Conservation (phyloP, 2,329 filamentous ascomycete genomes). For the Myrmaecium sp. region DNA sequence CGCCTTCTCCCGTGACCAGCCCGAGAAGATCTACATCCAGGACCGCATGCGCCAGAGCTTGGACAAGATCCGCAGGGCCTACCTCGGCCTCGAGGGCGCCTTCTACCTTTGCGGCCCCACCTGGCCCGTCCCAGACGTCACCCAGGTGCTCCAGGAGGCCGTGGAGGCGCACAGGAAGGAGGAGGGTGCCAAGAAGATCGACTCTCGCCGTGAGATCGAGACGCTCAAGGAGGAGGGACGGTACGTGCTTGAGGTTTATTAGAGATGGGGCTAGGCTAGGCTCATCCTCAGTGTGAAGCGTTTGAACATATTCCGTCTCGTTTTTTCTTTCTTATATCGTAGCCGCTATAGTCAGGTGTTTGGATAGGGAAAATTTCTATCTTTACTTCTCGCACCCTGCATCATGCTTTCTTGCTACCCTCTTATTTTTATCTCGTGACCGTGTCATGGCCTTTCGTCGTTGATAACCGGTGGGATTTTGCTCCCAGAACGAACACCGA, state of each 20-base stretch:
- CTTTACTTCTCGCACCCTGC: too few relatives aligned
- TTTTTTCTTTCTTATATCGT: too few relatives aligned
- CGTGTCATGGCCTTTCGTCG: too few relatives aligned
- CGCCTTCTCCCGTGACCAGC: conserved; percentile 92
- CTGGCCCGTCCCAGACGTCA: conserved; percentile 96
- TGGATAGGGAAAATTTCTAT: too few relatives aligned
- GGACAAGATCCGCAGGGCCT: conserved; percentile 65
- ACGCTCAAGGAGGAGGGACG: conserved; percentile 84
- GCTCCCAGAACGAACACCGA: too few relatives aligned
- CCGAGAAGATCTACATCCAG: conserved; percentile 98
- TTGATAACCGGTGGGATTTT: too few relatives aligned
- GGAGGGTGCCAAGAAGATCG: conserved; percentile 54
- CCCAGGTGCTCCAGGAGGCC: conserved; percentile 82
- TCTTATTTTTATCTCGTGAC: too few relatives aligned
- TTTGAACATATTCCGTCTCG: too few relatives aligned
- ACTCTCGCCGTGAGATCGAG: conserved; percentile 83
- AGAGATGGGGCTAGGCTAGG: too few relatives aligned
- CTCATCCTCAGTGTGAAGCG: too few relatives aligned
- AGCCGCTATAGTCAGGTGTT: too few relatives aligned
- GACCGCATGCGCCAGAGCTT: conserved; percentile 89
- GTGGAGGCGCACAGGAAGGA: conserved; percentile 58
- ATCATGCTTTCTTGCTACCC: too few relatives aligned
- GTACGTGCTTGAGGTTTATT: conserved; percentile 96
- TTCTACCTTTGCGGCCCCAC: conserved; percentile 98
- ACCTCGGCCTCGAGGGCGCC: conserved; percentile 70